Base-by-base conservation (phyloP, 345 rosid species). In the Sisymbrium altissimum region DNA sequence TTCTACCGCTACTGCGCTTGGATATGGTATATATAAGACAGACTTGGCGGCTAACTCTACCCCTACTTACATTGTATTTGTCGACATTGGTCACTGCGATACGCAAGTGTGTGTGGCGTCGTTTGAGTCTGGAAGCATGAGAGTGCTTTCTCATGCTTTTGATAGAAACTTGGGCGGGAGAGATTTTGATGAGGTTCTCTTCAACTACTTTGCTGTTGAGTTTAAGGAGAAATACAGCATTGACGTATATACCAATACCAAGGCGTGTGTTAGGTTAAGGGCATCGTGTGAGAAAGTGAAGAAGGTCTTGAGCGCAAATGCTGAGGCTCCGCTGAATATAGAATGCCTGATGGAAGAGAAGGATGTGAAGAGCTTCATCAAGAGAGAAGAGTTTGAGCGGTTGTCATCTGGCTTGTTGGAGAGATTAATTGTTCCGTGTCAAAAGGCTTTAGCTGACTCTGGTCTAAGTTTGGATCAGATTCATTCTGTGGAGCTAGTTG, bases 301-400 rank as follows among this genome's bases (percentile, higher is more conserved):
- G 76, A 88, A 88, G 81, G 86, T 88, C 38, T 74, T 86, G 70
- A 88, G 93, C 74, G 93, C 93, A 72, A 88, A 88, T 67, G 84
- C 88, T 7, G 88, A 79, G 66, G 93, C 86, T n/a, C 88, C 77
- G 2, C 77, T 88, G 39, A 86, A 84, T 64, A 86, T 88, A 49
- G 90, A 88, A 66, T 86, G 90, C 81, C 69, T 88, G 78, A 84
- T 88, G 87, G 85, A 86, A 36, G 93, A 86, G 81, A 86, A 84
- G 77, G 90, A 88, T 77, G 93, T 88, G 57, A 86, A 32, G 71
- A 83, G 89, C 55, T 86, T 75, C 72, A 84, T 88, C 72, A 88
- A 82, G 81, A 82, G 89, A 73, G 90, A 86, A 68, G 89, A 81
- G 78, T 86, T 88, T 78, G 90, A 86, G 82, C 25, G 72, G 33